Conservation (phyloP, 163 green algal genomes). For the Coccomyxa subellipsoidea region DNA sequence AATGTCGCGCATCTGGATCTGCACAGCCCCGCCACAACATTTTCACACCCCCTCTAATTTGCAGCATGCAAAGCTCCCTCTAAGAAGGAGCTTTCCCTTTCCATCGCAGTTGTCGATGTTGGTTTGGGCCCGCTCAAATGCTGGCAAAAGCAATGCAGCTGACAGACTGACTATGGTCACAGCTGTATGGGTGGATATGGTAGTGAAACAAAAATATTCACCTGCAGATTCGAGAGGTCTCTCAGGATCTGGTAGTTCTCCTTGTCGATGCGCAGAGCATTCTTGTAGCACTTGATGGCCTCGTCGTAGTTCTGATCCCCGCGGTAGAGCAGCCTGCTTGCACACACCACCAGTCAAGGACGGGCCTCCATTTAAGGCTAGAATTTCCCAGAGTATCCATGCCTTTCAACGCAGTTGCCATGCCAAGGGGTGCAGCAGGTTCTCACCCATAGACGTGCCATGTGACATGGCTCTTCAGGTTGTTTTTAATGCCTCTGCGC, state of each 20-base stretch:
- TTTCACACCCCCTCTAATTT: too few species aligned
- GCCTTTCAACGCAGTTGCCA: too few species aligned
- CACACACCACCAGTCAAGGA: neutral
- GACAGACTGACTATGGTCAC: too few species aligned
- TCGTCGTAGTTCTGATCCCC: slow-evolving; percentile 92
- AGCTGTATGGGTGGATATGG: too few species aligned
- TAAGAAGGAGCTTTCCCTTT: too few species aligned
- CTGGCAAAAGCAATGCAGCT: too few species aligned
- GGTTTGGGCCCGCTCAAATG: too few species aligned
- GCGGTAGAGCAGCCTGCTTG: slow-evolving; percentile 86
- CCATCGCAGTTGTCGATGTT: too few species aligned
- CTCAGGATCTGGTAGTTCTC: slow-evolving; percentile 92
- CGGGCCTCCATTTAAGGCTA: neutral
- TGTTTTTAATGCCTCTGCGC: slow-evolving; percentile 73
- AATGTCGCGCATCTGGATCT: slow-evolving; percentile 96
- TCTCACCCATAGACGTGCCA: slow-evolving; percentile 97
- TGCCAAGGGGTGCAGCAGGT: too few species aligned
- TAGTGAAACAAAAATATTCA: too few species aligned
- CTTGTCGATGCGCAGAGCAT: slow-evolving; percentile 90
- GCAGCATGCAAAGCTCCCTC: too few species aligned
- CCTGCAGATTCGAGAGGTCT: slow-evolving; percentile 91
- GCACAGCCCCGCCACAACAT: slow-evolving; percentile 25
- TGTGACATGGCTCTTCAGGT: slow-evolving; percentile 92
- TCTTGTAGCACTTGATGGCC: slow-evolving; percentile 99
- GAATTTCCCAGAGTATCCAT: neutral